Evolutionary conservation across 495 filamentous ascomycete genomes (phyloP), one percentile per base, ranked within the genome.

Genomic region (Aspergillus funiculosus): DNA sequence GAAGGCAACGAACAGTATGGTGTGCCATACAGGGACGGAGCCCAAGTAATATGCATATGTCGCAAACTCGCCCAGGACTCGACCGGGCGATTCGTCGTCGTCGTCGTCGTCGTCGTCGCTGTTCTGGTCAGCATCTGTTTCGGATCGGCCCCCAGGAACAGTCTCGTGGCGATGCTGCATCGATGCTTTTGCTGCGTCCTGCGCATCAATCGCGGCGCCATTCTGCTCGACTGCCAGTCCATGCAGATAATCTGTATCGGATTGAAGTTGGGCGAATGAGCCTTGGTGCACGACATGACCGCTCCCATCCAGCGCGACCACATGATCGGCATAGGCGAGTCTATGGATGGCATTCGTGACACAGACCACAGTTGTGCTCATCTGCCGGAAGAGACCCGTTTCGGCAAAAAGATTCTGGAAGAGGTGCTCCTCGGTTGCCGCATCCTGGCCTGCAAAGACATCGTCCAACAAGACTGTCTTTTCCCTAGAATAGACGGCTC

Each of bases 401-500:
- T 11, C 28, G 28, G 8, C 28, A 4, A 30, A 11, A 4, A 30
- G 28, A 30, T 30, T 30, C 28, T 30, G 28, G 28, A 30, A 30
- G 28, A 30, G 4, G 28, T 30, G 28, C 28, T 30, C 28, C 8
- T 30, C 28, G 8, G 28, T 30, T 3, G 28, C 28, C 28, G 28
- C 28, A 30, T 30, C 28, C 28, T 30, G 28, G 10, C 28, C 28
- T 3, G 28, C 28, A 10, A 30, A 30, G 28, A 30, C 28, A 30
- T 30, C 28, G 28, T 30, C 28, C 28, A 30, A 13, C 11, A 30
- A 2, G 28, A 30, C 28, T 10, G 28, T 30, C 28, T 30, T 30
- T 30, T 30, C 28, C 28, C 28, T 30, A 13, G 28, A 30, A 24
- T 56, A 47, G 5, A 56, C 29, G 5, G 50, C 39, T n/a, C 44